Base-by-base conservation (phyloP, 2,329 filamentous ascomycete species). In the Fragosphaeria purpurea region DNA sequence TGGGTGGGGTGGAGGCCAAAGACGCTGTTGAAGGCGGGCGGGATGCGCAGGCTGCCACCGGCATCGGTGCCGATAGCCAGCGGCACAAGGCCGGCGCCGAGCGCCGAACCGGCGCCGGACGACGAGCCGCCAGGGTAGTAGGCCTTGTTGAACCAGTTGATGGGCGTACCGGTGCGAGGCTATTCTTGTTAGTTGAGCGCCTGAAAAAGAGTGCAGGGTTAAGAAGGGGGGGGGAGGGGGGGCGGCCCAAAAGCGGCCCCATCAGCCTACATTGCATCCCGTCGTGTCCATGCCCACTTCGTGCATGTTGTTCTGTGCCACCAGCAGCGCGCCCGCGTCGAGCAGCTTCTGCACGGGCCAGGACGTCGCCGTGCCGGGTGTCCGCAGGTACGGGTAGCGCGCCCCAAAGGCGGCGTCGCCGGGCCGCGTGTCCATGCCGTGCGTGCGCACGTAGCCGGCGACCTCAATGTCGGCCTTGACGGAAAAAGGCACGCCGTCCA, bases 111-210 rank as follows among this genome's bases (percentile, higher is more conserved):
- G 4, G 78, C 84, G 3, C 88, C 88, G 3, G 86, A 86, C 0
- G 87, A 89, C 0, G 86, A 90, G 33, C 88, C 88, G 45, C 88
- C 88, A 5, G 85, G 81, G 63, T 89, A 94, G 70, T 89, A 93
- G 4, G 73, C 65, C 13, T 74, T 71, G 66, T 91, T 90, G 65
- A 86, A 79, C 57, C 86, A 88, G 65, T 94, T 93, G 13, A 79
- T 73, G 0, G 88, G 85, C 0, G 86, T 88, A 39, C 87, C 87
- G 61, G 79, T 83, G 40, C 72, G 74, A 6, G 82, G 78, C 71
- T 54, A 9, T 22, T 3, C 22, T 22, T 22, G 22, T 22, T 22
- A 22, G 22, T 22, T 22, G 22, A 22, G 22, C 22, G 22, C 22
- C 22, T 22, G 22, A 22, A 22, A 22, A 22, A 22, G 22, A 22